These are phyloP conservation scores for Sugiyamaella castrensis DNA, from an alignment of 1,139 yeast genomes.

Conservation along the genomic window DNA sequence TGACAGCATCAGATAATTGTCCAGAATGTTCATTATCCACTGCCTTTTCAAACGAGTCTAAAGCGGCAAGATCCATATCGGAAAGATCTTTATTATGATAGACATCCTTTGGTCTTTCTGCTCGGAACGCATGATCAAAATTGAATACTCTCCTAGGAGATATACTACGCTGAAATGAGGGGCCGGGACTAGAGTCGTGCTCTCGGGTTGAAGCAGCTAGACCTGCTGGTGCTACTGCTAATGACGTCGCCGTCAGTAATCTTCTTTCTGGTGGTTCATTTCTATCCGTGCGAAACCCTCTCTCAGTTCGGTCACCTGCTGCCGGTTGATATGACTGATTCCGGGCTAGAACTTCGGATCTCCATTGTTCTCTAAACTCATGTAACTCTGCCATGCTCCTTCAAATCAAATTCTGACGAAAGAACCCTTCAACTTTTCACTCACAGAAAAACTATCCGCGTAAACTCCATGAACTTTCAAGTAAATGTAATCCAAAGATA, in stretches of 20 bases:
- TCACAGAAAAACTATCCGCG: too few relatives aligned
- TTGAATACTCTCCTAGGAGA: neutral
- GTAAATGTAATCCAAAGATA: too few relatives aligned
- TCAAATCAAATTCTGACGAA: neutral
- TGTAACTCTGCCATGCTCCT: constrained; percentile 21
- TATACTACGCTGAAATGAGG: neutral
- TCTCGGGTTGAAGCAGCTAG: neutral
- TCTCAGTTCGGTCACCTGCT: neutral
- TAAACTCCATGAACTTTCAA: too few relatives aligned
- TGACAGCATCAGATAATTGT: constrained; percentile 75
- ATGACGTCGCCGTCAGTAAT: too few relatives aligned
- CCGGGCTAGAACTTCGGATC: constrained; percentile 15
- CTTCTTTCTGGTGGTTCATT: too few relatives aligned
- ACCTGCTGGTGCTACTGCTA: neutral
- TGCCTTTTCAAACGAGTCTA: constrained; percentile 65
- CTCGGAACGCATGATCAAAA: constrained; percentile 16
- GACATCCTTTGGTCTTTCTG: constrained; percentile 20
- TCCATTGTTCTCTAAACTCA: constrained; percentile 21
- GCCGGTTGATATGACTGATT: neutral
- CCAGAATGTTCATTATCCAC: constrained; percentile 72
- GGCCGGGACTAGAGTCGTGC: neutral
- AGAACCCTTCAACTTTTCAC: too few relatives aligned
- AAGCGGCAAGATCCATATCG: constrained; percentile 42
- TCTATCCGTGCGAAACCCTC: too few relatives aligned
- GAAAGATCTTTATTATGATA: constrained; percentile 21